phyloP scores from a whole-genome alignment of 257 asterid species.

The Solanum clarkiae region DNA sequence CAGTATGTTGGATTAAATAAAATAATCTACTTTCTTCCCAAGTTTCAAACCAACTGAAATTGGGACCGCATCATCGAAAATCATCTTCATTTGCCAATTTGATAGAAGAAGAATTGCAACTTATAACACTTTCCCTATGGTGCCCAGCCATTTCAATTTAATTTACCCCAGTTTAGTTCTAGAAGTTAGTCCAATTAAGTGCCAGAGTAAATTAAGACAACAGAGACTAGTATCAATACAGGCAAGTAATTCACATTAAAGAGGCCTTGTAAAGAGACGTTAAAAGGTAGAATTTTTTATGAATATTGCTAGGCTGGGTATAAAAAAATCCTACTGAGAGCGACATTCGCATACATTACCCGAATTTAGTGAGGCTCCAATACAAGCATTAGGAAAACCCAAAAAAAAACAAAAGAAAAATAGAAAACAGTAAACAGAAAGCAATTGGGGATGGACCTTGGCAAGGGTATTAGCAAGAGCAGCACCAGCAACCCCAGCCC shows the following conservation, averaged over 20 bases:
- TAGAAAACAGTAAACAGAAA: background rate
- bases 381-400: no score
- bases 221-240: background rate
- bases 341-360: no score
- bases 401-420: no score
- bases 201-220: background rate
- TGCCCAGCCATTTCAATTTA: background rate
- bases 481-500: constrained; percentile 55
- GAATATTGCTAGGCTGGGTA: background rate
- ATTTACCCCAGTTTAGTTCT: background rate
- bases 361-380: no score
- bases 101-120: background rate
- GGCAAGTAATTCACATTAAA: background rate
- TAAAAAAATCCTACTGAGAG: no score
- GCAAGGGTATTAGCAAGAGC: constrained; percentile 40
- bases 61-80: background rate
- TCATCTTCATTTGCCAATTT: background rate
- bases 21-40: background rate
- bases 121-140: background rate
- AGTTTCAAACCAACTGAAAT: background rate
- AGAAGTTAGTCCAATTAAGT: background rate
- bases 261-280: background rate
- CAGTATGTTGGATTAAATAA: background rate
- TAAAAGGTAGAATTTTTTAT: background rate
- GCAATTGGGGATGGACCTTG: constrained; percentile 11